These are phyloP conservation scores for Cercospora brassicicola DNA, from an alignment of 2,329 filamentous ascomycete genomes.

Conservation along the genomic window DNA sequence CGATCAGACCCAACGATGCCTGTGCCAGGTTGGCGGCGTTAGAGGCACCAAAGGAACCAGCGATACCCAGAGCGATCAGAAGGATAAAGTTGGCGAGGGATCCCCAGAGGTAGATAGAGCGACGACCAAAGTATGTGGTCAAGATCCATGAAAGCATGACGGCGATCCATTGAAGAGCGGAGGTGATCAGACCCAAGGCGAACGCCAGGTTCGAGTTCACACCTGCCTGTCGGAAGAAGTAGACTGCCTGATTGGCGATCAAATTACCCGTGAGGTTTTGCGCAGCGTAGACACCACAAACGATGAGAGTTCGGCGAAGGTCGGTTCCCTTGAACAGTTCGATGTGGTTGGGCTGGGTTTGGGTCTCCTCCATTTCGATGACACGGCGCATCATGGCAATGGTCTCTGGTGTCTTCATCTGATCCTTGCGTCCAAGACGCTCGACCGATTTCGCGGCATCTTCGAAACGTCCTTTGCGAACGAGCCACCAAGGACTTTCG, in stretches of 20 bases:
- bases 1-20: slow-evolving; percentile 63
- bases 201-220: slow-evolving; percentile 58
- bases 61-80: slow-evolving; percentile 60
- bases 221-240: slow-evolving; percentile 64
- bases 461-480: slow-evolving; percentile 51
- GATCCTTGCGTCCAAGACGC: slow-evolving; percentile 51
- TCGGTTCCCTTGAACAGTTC: slow-evolving; percentile 60
- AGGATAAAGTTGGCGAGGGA: slow-evolving; percentile 55
- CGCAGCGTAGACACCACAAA: slow-evolving; percentile 58
- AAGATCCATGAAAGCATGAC: slow-evolving; percentile 69
- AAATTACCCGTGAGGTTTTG: slow-evolving; percentile 64
- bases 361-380: slow-evolving; percentile 55
- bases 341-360: slow-evolving; percentile 50
- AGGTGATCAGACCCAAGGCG: slow-evolving; percentile 64
- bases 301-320: slow-evolving; percentile 55
- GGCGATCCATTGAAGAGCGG: slow-evolving; percentile 61
- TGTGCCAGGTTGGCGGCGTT: slow-evolving; percentile 54
- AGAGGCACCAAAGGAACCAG: slow-evolving; percentile 50
- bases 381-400: slow-evolving; percentile 62
- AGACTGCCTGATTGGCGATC: slow-evolving; percentile 63
- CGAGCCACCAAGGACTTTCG: slow-evolving; percentile 58
- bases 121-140: slow-evolving; percentile 63
- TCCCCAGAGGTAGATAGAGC: slow-evolving; percentile 65
- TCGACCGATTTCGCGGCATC: slow-evolving; percentile 50
- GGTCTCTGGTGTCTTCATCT: slow-evolving; percentile 45